Evolutionary conservation across 1,139 yeast genomes (phyloP), one percentile per base, ranked within the genome.

Genomic region (Taphrina pruni): DNA sequence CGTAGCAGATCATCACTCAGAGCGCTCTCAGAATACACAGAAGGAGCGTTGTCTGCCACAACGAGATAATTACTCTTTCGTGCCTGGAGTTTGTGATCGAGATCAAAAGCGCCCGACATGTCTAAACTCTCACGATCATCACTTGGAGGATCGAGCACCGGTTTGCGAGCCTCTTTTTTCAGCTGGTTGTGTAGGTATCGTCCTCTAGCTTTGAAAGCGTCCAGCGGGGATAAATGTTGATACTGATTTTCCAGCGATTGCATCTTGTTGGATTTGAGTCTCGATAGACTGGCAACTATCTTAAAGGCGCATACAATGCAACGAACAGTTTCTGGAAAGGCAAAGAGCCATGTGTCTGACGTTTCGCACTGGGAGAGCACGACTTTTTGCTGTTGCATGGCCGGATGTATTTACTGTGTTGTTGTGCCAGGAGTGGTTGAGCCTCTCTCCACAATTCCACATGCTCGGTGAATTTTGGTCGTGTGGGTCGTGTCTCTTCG

Each of bases 141-240:
- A 8, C 3, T 26, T n/a, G 20, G 32, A 1, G 46, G n/a, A 14
- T 9, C 60, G 11, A 21, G 48, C 5, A 26, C 58, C 9, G 12
- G 14, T 9, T 5, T 43, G 1, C 9, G 12, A 9, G 17, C 26
- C n/a, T 45, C 54, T 7, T 58, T 45, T 12, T 39, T 38, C 21
- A 58, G 35, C 17, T 58, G 62, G 9, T 21, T 35, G 35, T 58
- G 62, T 17, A 58, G 54, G 35, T 45, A 45, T n/a, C 46, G 51
- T 6, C 62, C 62, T 26, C 43, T 58, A 20, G 62, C 62, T 21
- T 58, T 58, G 62, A 58, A 58, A 17, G 62, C 62, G 17, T 58
- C 62, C 43, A 58, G 41, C 2, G 62, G 62, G 17, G 62, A 58
- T 14, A 58, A 41, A 20, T 58, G 62, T 26, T 58, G 62, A 9